Evolutionary conservation across 129 eudicot species (phyloP), one percentile per base, ranked within the genome.

Genomic region (Rutidosis leptorrhynchoides): DNA sequence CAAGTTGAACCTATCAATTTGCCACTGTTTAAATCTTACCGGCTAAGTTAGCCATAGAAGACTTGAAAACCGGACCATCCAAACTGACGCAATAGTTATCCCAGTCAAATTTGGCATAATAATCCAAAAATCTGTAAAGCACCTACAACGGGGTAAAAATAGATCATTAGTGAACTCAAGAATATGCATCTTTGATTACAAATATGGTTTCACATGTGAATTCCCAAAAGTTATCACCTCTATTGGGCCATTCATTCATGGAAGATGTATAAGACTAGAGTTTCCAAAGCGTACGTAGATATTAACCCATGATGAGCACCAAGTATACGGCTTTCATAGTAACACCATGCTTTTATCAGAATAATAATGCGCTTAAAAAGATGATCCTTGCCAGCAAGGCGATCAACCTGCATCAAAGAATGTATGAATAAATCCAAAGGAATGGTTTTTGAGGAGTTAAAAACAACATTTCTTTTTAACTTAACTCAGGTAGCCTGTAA

Each of bases 91-190:
- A 80, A 33, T 82, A 84, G 62, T 87, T 84, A 59, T 87, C 92
- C 99, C 99, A 94, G 42, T 94, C 97, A 76, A 94, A 94, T 68
- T 75, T 76, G 78, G 95, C 86, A 75, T 73, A 94, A 79, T 86
- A 89, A 64, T 81, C 89, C 85, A 94, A 72, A 79, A 94, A 94
- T 54, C 85, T 84, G 67, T 89, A 84, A 17, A 94, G 90, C 68
- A 87, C 97, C 99, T 94, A 71, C 42, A 69, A 20, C 28, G 6
- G 42, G n/a, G n/a, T n/a, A 22, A 12, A 32, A 8, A 66, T 29
- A 25, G 24, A 67, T 28, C 4, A 33, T 35, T 40, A 43, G 51
- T 25, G 73, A 4, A 59, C 26, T 17, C n/a, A 21, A 7, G 19
- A 40, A 74, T 21, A 25, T 19, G 25, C 30, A 51, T 62, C 58